phyloP scores from a whole-genome alignment of 164 flowering plant genomes.

The Platanus orientalis region DNA sequence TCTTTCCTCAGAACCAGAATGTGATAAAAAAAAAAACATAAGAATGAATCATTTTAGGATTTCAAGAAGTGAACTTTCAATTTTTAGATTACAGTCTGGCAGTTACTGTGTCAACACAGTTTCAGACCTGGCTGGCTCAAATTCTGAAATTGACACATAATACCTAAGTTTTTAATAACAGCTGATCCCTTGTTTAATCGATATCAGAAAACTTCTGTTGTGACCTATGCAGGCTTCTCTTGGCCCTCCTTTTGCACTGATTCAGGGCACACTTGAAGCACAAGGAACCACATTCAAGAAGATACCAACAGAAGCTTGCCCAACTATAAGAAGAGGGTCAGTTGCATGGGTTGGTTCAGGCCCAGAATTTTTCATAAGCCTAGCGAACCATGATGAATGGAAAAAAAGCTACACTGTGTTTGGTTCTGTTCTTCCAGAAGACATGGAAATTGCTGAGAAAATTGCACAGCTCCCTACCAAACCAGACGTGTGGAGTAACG shows the following conservation, averaged over 20 bases:
- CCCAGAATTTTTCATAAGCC: constrained; percentile 93
- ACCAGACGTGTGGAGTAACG: constrained; percentile 61
- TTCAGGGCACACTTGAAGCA: constrained; percentile 89
- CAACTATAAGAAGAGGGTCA: constrained; percentile 66
- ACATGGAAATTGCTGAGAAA: constrained; percentile 75
- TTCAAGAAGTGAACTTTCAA: too few relatives aligned
- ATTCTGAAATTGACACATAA: neutral
- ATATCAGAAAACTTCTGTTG: neutral
- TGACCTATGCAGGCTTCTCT: constrained; percentile 50
- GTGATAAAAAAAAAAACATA: too few relatives aligned
- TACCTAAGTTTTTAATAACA: neutral
- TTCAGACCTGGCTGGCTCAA: too few relatives aligned
- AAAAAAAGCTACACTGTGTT: constrained; percentile 67
- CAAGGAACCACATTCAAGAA: constrained; percentile 46
- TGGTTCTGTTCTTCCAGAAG: constrained; percentile 80
- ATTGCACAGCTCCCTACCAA: constrained; percentile 62
- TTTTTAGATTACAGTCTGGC: too few relatives aligned
- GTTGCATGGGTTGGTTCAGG: constrained; percentile 95
- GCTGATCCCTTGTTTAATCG: neutral
- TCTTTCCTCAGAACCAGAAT: too few relatives aligned
- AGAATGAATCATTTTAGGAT: too few relatives aligned
- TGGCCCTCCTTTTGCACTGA: constrained; percentile 91
- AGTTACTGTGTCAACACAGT: too few relatives aligned
- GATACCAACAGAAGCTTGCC: constrained; percentile 67
- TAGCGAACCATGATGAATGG: constrained; percentile 88